phyloP scores from a whole-genome alignment of 805 yeast genomes.

The Yarrowia sp. region DNA sequence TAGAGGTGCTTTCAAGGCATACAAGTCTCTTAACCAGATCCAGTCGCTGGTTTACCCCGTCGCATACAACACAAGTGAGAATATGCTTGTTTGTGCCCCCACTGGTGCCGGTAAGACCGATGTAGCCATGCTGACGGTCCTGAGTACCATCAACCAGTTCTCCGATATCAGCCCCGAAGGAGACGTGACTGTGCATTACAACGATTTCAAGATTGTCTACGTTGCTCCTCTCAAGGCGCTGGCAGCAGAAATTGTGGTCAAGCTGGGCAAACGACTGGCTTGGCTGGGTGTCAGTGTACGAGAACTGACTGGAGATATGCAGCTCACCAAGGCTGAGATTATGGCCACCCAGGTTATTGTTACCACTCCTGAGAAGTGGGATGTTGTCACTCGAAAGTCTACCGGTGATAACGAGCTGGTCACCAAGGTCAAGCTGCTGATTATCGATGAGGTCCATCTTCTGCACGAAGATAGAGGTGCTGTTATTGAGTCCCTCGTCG shows the following conservation, averaged over 20 bases:
- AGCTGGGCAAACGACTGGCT: slow-evolving; percentile 73
- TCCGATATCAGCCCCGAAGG: slow-evolving; percentile 53
- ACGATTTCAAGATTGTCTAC: slow-evolving; percentile 87
- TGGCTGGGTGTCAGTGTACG: slow-evolving; percentile 89
- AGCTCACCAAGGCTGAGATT: slow-evolving; percentile 80
- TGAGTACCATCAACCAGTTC: slow-evolving; percentile 79
- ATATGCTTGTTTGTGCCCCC: slow-evolving; percentile 96
- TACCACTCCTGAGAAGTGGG: slow-evolving; percentile 98
- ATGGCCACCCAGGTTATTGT: slow-evolving; percentile 84
- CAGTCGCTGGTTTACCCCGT: slow-evolving; percentile 91
- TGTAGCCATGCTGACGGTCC: slow-evolving; percentile 80
- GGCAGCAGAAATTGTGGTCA: slow-evolving; percentile 96
- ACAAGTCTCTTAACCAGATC: slow-evolving; percentile 79
- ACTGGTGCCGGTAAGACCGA: slow-evolving; percentile 99
- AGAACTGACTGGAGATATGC: slow-evolving; percentile 96
- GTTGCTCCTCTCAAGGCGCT: slow-evolving; percentile 93
- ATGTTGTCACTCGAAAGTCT: slow-evolving; percentile 93
- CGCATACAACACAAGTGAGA: slow-evolving; percentile 91
- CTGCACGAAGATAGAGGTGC: slow-evolving; percentile 98
- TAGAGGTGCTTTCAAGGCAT: slow-evolving; percentile 81
- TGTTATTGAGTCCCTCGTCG: slow-evolving; percentile 93
- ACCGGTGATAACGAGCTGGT: slow-evolving; percentile 87
- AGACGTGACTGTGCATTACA: slow-evolving; percentile 68
- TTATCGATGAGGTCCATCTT: slow-evolving; percentile 96
- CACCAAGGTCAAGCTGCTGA: slow-evolving; percentile 80